These are phyloP conservation scores for Lactarius tabidus DNA, from an alignment of 768 basidiomycete genomes.

Conservation along the genomic window DNA sequence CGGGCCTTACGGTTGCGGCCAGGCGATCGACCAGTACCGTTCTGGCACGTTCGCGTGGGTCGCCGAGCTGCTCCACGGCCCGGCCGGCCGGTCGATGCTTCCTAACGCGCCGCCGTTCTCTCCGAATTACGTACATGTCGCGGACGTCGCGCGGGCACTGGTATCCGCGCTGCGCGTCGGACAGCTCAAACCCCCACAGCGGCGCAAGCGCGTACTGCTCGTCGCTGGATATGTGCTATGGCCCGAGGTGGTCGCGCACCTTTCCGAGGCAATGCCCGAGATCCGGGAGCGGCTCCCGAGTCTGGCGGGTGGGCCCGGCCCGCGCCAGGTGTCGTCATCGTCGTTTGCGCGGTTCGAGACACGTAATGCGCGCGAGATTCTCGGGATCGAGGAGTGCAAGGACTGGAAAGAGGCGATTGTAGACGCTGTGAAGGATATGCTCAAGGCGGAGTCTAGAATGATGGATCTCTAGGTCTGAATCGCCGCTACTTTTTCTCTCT, in stretches of 20 bases:
- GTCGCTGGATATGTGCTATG: constrained; percentile 17
- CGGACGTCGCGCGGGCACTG: constrained; percentile 14
- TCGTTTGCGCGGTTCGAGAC: constrained; percentile 15
- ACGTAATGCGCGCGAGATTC: constrained; percentile 16
- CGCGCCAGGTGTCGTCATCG: background rate
- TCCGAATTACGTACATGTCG: constrained; percentile 20
- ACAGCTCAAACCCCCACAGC: background rate
- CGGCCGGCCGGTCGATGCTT: constrained; percentile 9
- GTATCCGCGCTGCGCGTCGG: constrained; percentile 16
- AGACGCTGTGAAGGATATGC: constrained; percentile 15
- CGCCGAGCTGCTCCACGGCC: constrained; percentile 14
- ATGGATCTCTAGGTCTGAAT: background rate
- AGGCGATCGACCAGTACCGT: constrained; percentile 4
- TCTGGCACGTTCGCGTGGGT: constrained; percentile 20
- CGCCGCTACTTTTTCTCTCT: too few species aligned
- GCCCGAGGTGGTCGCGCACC: constrained; percentile 16
- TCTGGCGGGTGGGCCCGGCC: background rate
- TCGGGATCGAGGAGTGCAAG: constrained; percentile 9
- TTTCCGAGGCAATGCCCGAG: constrained; percentile 10
- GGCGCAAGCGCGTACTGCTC: constrained; percentile 18
- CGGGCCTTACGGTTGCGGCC: constrained; percentile 21
- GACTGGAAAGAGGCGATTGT: constrained; percentile 15
- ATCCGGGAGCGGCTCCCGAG: constrained; percentile 16
- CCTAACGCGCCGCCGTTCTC: constrained; percentile 17
- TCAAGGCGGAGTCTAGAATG: constrained; percentile 6